Conservation (phyloP, 148 eudicot genomes). For the Camellia lanceoleosa region DNA sequence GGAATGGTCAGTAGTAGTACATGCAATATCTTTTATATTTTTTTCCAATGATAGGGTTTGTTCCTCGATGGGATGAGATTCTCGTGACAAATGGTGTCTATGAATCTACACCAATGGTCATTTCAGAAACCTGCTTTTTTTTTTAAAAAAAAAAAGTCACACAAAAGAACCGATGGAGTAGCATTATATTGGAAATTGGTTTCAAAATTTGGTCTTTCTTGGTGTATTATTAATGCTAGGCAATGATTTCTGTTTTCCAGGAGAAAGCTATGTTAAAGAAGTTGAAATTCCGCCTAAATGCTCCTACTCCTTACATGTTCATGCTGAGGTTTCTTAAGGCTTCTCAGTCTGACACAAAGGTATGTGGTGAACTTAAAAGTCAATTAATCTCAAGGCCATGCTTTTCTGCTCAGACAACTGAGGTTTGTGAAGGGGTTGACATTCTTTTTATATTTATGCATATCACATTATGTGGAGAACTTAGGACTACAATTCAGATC, state of each 20-base stretch:
- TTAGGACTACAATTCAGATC: background rate
- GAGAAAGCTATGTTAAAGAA: constrained; percentile 65
- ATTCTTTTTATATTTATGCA: background rate
- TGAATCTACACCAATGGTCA: background rate
- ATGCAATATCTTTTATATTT: constrained; percentile 2
- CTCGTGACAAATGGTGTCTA: background rate
- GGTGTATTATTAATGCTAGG: background rate
- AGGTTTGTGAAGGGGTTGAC: background rate
- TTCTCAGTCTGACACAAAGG: constrained; percentile 69
- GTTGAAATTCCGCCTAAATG: constrained; percentile 78
- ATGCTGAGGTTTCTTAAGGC: constrained; percentile 92
- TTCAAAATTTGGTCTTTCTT: background rate
- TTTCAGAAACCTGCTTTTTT: background rate
- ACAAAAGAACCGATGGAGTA: background rate
- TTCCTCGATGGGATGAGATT: background rate
- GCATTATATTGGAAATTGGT: background rate
- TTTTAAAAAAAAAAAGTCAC: background rate
- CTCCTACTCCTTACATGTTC: constrained; percentile 86
- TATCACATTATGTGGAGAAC: background rate
- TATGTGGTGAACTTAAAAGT: constrained; percentile 12
- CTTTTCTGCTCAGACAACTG: background rate
- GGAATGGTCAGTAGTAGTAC: constrained; percentile 49
- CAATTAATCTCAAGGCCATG: background rate
- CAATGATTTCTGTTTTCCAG: constrained; percentile 34
- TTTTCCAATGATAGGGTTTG: background rate